Conservation (phyloP, 2,329 filamentous ascomycete genomes). For the Plectosphaerella cucumerina region DNA sequence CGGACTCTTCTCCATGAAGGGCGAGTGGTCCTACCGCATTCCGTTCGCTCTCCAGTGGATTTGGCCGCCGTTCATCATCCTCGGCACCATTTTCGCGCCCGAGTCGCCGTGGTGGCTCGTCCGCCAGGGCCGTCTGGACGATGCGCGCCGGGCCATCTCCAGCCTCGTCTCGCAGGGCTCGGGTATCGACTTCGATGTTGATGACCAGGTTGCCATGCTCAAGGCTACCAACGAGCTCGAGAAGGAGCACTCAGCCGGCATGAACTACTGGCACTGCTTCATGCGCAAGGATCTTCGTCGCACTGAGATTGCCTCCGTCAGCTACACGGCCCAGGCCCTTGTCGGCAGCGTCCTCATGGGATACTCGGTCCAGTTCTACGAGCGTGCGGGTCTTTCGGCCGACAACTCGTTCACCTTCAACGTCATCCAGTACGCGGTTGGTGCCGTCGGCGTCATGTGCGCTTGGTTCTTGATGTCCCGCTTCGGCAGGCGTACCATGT, state of each 20-base stretch:
- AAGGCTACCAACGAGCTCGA: constrained; percentile 46
- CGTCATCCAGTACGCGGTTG: constrained; percentile 38
- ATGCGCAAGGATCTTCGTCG: constrained; percentile 38
- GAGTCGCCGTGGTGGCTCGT: constrained; percentile 49
- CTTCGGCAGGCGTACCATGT: constrained; percentile 41
- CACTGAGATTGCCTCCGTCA: constrained; percentile 37
- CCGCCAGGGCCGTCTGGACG: constrained; percentile 31
- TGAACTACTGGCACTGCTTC: constrained; percentile 43
- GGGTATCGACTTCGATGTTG: constrained; percentile 27
- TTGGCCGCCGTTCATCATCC: constrained; percentile 40
- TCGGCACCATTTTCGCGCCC: constrained; percentile 38
- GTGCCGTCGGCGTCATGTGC: constrained; percentile 37
- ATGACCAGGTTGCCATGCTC: constrained; percentile 47
- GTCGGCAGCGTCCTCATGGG: constrained; percentile 32
- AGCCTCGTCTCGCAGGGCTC: constrained; percentile 30
- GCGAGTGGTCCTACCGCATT: constrained; percentile 42
- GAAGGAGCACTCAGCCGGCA: constrained; percentile 32
- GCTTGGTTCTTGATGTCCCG: constrained; percentile 40
- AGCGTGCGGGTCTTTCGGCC: constrained; percentile 34
- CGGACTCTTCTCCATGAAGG: constrained; percentile 28
- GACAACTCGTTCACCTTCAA: constrained; percentile 33
- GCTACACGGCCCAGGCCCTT: constrained; percentile 35
- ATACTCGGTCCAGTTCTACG: constrained; percentile 35
- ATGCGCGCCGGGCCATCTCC: constrained; percentile 32
- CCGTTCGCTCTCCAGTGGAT: constrained; percentile 47